Evolutionary conservation across 805 yeast species (phyloP).

Genomic region (Yarrowia phangngaensis): DNA sequence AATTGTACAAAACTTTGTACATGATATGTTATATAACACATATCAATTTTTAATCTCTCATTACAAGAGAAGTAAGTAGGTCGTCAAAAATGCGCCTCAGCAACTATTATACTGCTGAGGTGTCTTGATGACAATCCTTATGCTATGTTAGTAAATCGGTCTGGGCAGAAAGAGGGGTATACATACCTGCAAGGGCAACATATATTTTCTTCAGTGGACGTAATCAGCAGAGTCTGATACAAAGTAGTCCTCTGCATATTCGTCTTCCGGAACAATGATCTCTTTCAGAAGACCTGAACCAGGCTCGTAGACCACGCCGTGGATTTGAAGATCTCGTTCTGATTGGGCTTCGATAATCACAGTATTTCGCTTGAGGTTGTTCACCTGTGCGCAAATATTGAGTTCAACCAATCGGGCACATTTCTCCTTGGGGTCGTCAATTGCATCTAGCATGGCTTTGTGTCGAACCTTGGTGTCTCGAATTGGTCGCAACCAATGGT

Average conservation of each 20-base stretch:
- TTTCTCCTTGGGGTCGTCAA: conserved; percentile 50
- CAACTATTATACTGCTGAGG: conserved; percentile 14
- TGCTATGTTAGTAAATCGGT: conserved; percentile 25
- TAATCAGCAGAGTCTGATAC: conserved; percentile 21
- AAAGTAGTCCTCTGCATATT: conserved; percentile 25
- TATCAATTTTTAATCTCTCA: conserved; percentile 2
- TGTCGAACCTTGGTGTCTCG: conserved; percentile 64
- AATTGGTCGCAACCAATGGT: conserved; percentile 65
- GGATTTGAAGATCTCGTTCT: conserved; percentile 63
- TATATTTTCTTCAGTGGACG: neutral
- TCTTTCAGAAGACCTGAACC: conserved; percentile 60
- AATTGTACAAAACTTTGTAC: conserved; percentile 22
- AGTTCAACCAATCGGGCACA: conserved; percentile 67
- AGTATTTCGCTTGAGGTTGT: conserved; percentile 57
- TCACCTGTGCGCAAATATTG: conserved; percentile 70
- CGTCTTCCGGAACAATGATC: conserved; percentile 43
- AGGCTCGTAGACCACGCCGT: conserved; percentile 83
- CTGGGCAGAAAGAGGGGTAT: neutral
- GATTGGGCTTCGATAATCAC: conserved; percentile 63
- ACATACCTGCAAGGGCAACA: conserved; percentile 14
- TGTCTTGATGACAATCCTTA: conserved; percentile 7
- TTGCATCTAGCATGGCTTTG: conserved; percentile 47
- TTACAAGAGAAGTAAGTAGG: neutral
- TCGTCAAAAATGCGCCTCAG: conserved; percentile 14
- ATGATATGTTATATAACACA: conserved; percentile 14